Evolutionary conservation across 345 rosid species (phyloP).

Genomic region (Brassica juncea): DNA sequence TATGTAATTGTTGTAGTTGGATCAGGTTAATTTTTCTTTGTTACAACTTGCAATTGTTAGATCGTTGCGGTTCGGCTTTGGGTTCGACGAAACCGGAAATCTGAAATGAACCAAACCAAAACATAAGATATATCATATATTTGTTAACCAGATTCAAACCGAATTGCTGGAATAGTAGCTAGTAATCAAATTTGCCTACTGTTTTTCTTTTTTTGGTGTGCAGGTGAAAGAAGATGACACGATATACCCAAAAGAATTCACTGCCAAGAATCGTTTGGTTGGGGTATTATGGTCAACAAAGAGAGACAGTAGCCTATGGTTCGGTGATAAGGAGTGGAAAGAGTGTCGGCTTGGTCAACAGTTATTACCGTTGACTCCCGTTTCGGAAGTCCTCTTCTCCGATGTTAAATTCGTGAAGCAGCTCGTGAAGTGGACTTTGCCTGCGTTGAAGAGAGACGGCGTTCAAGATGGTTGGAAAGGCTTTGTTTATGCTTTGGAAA

Average conservation of each 20-base stretch:
- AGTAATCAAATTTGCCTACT: background rate
- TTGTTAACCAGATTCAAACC: background rate
- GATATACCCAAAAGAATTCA: constrained; percentile 61
- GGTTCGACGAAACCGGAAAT: background rate
- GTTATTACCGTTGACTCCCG: constrained; percentile 65
- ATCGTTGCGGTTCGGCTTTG: background rate
- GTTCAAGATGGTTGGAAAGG: background rate
- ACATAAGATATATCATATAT: background rate
- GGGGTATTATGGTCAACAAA: constrained; percentile 88
- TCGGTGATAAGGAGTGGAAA: constrained; percentile 70
- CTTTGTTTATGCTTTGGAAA: background rate
- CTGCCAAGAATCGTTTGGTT: constrained; percentile 67
- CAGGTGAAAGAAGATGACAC: constrained; percentile 63
- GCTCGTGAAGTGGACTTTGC: background rate
- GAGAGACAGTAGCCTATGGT: constrained; percentile 90
- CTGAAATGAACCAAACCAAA: background rate
- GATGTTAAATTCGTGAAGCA: constrained; percentile 29
- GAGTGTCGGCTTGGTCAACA: constrained; percentile 91
- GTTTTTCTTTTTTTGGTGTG: constrained; percentile 39
- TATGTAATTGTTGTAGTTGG: background rate
- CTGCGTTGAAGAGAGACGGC: background rate
- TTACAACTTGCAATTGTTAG: background rate
- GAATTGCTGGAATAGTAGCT: background rate
- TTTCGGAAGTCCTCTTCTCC: constrained; percentile 70
- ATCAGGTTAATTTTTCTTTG: background rate